phyloP scores from a whole-genome alignment of 306 rosid genomes.

The Biancaea sappan region DNA sequence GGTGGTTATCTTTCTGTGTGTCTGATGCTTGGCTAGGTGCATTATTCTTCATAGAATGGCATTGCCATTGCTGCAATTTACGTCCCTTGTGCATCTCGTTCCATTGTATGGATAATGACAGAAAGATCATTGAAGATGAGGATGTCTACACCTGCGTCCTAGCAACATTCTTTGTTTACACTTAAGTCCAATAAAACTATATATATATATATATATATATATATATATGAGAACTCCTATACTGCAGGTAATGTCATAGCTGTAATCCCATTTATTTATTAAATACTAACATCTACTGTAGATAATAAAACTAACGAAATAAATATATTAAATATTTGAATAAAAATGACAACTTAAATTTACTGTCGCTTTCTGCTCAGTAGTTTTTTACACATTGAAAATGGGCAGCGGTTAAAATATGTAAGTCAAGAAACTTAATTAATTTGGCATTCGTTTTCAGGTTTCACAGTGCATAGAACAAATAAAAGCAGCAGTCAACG shows the following conservation, averaged over 20 bases:
- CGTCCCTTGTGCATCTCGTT: no score
- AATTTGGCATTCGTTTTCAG: background rate
- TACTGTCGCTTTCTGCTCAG: background rate
- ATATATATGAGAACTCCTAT: no score
- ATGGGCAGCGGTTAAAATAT: background rate
- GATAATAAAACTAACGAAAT: background rate
- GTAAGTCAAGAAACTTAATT: background rate
- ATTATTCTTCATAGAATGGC: background rate
- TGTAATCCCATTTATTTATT: background rate
- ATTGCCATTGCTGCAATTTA: background rate
- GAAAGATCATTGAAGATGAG: background rate
- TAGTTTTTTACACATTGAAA: background rate
- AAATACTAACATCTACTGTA: no score
- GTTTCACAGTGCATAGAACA: background rate
- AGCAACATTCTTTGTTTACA: no score
- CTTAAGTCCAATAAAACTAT: no score
- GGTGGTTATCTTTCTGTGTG: background rate
- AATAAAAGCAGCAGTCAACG: background rate
- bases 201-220: no score
- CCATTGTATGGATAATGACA: no score
- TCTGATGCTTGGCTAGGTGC: background rate
- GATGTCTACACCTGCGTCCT: no score
- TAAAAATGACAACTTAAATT: background rate
- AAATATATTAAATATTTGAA: background rate
- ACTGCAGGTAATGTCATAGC: background rate